Percentiles rank a stretch among this genome's conserved stretches.
Conservation (phyloP, 495 filamentous ascomycete genomes). For the Xylaria bambusicola region DNA sequence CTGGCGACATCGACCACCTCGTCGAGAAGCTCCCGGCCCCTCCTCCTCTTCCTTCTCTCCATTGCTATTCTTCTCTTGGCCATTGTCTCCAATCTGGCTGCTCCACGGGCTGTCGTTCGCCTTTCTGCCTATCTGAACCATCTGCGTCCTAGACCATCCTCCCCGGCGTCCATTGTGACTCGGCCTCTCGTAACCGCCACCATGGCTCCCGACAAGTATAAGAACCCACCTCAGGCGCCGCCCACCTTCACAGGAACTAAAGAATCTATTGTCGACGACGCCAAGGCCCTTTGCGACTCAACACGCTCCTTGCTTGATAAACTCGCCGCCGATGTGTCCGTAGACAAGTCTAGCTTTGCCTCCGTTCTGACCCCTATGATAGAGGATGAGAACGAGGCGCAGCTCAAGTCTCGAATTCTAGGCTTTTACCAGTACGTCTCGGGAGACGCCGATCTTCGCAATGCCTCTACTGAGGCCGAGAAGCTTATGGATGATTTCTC, state of each 20-base stretch:
- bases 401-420: slow-evolving; percentile 62
- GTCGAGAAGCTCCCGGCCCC: slow-evolving; percentile 30
- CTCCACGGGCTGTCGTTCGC: slow-evolving; percentile 63
- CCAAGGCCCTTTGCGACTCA: slow-evolving; percentile 69
- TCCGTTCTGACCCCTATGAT: slow-evolving; percentile 65
- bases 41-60: slow-evolving; percentile 52
- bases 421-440: slow-evolving; percentile 83
- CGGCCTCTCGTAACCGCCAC: slow-evolving; percentile 28
- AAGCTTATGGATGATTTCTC: slow-evolving; percentile 61
- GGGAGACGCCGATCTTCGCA: slow-evolving; percentile 65
- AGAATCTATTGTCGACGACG: slow-evolving; percentile 71
- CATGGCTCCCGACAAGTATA: slow-evolving; percentile 50
- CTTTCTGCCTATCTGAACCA: slow-evolving; percentile 64
- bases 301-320: slow-evolving; percentile 72
- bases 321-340: slow-evolving; percentile 67
- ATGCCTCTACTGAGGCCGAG: slow-evolving; percentile 61
- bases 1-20: slow-evolving; percentile 47
- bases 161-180: slow-evolving; percentile 21
- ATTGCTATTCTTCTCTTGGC: slow-evolving; percentile 62
- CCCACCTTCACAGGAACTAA: slow-evolving; percentile 85
- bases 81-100: slow-evolving; percentile 75
- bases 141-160: slow-evolving; percentile 40
- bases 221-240: slow-evolving; percentile 79
- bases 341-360: slow-evolving; percentile 64
- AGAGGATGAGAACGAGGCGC: slow-evolving; percentile 65